Base-by-base conservation (phyloP, 495 filamentous ascomycete genomes). In the Talaromyces adpressus region DNA sequence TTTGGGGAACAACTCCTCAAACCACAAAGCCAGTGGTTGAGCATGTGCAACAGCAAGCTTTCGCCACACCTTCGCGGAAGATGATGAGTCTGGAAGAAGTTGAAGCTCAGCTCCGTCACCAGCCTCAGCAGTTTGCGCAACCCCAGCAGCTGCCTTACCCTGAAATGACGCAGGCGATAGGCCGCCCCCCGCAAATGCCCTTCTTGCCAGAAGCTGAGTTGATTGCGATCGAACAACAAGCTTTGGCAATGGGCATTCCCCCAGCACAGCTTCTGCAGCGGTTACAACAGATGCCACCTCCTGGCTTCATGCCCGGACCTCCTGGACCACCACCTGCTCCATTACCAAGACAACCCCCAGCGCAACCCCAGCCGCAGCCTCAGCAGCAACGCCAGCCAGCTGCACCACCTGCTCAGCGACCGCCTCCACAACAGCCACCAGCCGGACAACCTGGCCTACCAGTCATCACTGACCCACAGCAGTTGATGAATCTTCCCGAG, bases 31-130 rank as follows among this genome's bases (percentile, higher is more conserved):
- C 77, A 8, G 74, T 58, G 47, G 64, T 65, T 63, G 6, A 64
- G 36, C 23, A 49, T 51, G 47, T 64, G 23, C 30, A 69, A 65
- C 67, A 64, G 53, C 52, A 45, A 52, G 67, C 65, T 68, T 59
- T 36, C 45, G 57, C 64, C 3, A 57, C 74, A 16, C 72, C 78
- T 53, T 69, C 79, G n/a, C 87, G 85, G 70, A 97, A 92, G 77
- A 90, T 98, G 81, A 85, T 99, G 88, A 97, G 91, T 68, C 70
- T 99, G 63, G 94, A 98, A 71, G 94, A 98, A 74, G 94, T 99
- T 16, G 94, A 99, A 77, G 95, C 94, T 36, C 87, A 92, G 67
- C 90, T 99, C 81, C 85, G 91, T 41, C 81, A 85, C 12, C 89
- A 91, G 68, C 74, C 81, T 20, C 84, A 86, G 67, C 73, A 70